These are phyloP conservation scores for Rhizopogon sp. DNA, from an alignment of 768 basidiomycete genomes.

Conservation along the genomic window DNA sequence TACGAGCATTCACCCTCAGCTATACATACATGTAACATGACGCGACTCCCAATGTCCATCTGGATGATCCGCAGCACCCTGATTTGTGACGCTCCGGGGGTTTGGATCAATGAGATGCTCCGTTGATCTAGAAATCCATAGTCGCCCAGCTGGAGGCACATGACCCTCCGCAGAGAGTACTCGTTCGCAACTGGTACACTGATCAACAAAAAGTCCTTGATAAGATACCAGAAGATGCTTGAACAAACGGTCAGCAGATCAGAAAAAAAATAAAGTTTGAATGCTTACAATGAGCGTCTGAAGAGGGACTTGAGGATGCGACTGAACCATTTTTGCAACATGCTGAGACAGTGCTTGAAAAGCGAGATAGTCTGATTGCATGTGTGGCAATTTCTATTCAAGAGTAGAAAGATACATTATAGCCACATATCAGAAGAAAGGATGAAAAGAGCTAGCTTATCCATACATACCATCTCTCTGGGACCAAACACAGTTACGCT, in stretches of 20 bases:
- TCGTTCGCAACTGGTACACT: conserved; percentile 56
- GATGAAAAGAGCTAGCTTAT: conserved; percentile 3
- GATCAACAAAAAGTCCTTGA: conserved; percentile 54
- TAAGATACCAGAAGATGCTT: conserved; percentile 55
- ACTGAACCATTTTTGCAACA: conserved; percentile 53
- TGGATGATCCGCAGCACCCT: conserved; percentile 14
- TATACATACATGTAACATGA: conserved; percentile 42
- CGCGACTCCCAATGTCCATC: conserved; percentile 43
- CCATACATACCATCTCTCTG: conserved; percentile 59
- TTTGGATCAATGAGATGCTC: neutral
- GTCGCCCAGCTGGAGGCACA: conserved; percentile 63
- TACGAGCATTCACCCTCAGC: conserved; percentile 6
- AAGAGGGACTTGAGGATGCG: conserved; percentile 47
- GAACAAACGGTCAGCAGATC: neutral
- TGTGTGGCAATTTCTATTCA: conserved; percentile 58
- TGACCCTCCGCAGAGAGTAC: conserved; percentile 68
- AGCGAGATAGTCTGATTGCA: conserved; percentile 60
- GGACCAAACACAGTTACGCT: conserved; percentile 69
- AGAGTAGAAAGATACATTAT: neutral
- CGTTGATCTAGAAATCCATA: conserved; percentile 35
- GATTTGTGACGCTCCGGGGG: neutral
- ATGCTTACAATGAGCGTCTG: conserved; percentile 45
- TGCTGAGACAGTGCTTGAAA: conserved; percentile 67
- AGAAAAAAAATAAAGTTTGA: neutral
- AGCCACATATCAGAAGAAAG: conserved; percentile 3